Conservation (phyloP, 2,329 filamentous ascomycete species). For the Curvularia sp. region DNA sequence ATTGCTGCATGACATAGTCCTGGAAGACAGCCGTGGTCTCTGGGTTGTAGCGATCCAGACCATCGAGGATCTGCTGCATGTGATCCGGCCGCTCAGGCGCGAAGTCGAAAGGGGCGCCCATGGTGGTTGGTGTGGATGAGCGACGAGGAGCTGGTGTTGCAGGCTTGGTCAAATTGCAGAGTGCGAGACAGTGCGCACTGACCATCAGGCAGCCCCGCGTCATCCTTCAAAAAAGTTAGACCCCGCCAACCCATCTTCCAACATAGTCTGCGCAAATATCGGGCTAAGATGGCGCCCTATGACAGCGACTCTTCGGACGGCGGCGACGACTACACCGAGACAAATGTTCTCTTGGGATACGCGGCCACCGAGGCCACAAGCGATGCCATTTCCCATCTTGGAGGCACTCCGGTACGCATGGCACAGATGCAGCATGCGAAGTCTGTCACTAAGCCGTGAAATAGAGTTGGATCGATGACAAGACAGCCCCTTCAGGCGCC, state of each 20-base stretch:
- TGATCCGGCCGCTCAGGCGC: constrained; percentile 90
- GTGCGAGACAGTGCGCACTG: constrained; percentile 25
- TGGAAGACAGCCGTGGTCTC: constrained; percentile 94
- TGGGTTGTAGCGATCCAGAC: constrained; percentile 97
- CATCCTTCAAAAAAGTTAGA: constrained; percentile 19
- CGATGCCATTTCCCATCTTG: constrained; percentile 86
- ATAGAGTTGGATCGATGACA: constrained; percentile 80
- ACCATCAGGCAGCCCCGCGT: constrained; percentile 18
- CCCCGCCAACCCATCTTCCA: constrained; percentile 11
- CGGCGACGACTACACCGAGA: constrained; percentile 75
- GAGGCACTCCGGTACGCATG: constrained; percentile 80
- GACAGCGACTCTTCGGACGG: constrained; percentile 83
- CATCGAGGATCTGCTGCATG: constrained; percentile 92
- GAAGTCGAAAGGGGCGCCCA: constrained; percentile 75
- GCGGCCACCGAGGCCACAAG: constrained; percentile 79
- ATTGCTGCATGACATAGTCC: constrained; percentile 92
- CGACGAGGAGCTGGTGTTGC: constrained; percentile 30
- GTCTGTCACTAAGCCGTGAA: constrained; percentile 15
- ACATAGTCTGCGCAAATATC: background rate
- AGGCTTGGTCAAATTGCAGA: constrained; percentile 29
- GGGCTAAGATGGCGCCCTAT: constrained; percentile 71
- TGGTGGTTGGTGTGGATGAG: constrained; percentile 46
- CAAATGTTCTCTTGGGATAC: constrained; percentile 89
- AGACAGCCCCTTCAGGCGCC: constrained; percentile 73
- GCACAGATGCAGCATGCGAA: constrained; percentile 7